Evolutionary conservation across 192 early-diverging fungal species (phyloP), one percentile per base, ranked within the genome.

Genomic region (Spizellomyces punctatus): DNA sequence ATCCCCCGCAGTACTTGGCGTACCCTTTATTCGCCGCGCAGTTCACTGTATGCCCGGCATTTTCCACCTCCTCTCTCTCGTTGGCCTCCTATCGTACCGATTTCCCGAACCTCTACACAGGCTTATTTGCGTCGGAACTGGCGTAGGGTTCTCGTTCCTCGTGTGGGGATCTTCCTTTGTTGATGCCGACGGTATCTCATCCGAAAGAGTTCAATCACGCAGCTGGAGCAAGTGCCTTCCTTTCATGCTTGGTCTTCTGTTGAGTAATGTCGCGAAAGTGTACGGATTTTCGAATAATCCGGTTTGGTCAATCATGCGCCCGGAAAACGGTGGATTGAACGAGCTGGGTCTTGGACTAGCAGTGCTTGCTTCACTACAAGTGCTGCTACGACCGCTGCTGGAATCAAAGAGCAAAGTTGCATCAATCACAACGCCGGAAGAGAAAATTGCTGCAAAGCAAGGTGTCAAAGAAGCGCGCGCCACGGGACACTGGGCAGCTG

Each of bases 11-110:
- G 43, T 69, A 16, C 58, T 69, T 16, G 68, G 36, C 6, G 42
- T 69, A 19, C 58, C 57, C 14, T 17, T 48, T 5, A 9, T 69
- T 19, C 68, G 68, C 8, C 55, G 68, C 21, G 14, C 42, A 14
- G 68, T 69, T 9, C 46, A 46, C 55, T 58, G 68, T 14, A 45
- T 46, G 16, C 42, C 68, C 10, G 68, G 42, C 19, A 47, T 69
- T 9, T 48, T 69, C 43, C 68, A 69, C 58, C 68, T 69, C 41
- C 46, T 69, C 55, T 69, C 68, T 43, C 46, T 69, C 0, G 58
- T 69, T 46, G 68, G 68, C 41, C 68, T 69, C 5, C 36, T 69
- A 5, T 27, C 57, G 14, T 69, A 69, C 46, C 58, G 45, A n/a
- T 43, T 60, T 44, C 10, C 22, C 12, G 68, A 69, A 5, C 68